Conservation (phyloP, 2,329 filamentous ascomycete species). For the Aureobasidium subglaciale region DNA sequence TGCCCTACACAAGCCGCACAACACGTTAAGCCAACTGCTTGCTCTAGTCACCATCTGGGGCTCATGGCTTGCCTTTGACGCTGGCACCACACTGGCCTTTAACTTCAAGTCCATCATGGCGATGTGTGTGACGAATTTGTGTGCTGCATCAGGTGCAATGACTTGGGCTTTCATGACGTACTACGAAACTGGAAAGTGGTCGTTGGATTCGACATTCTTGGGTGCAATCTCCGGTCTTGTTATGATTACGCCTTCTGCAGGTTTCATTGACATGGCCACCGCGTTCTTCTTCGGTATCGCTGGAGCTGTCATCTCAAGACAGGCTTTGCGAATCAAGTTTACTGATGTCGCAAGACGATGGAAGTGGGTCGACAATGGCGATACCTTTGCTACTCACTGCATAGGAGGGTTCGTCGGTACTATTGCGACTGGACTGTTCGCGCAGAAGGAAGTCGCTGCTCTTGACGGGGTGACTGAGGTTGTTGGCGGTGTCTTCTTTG, state of each 20-base stretch:
- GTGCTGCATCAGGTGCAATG: constrained; percentile 40
- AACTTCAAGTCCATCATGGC: constrained; percentile 47
- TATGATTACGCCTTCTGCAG: constrained; percentile 46
- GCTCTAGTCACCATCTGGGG: constrained; percentile 47
- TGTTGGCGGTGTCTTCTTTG: constrained; percentile 46
- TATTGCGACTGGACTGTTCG: constrained; percentile 46
- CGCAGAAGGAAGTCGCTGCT: constrained; percentile 44
- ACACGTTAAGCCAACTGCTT: constrained; percentile 42
- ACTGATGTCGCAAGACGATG: constrained; percentile 40
- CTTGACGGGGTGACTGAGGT: constrained; percentile 47
- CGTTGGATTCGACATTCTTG: constrained; percentile 45
- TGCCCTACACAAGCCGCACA: constrained; percentile 42
- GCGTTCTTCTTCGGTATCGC: constrained; percentile 43
- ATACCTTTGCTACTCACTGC: constrained; percentile 50
- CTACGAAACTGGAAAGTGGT: constrained; percentile 38
- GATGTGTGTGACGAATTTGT: constrained; percentile 44
- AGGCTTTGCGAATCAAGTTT: constrained; percentile 48
- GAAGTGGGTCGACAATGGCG: constrained; percentile 49
- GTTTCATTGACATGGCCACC: constrained; percentile 44
- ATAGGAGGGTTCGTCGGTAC: constrained; percentile 46
- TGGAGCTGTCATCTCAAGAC: constrained; percentile 42
- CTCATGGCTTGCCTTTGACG: constrained; percentile 46
- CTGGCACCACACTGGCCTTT: constrained; percentile 42
- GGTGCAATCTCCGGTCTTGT: constrained; percentile 47
- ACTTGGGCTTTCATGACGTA: constrained; percentile 44